These are phyloP conservation scores for Chlorophyllum brunneum DNA, from an alignment of 768 basidiomycete genomes.

Conservation along the genomic window DNA sequence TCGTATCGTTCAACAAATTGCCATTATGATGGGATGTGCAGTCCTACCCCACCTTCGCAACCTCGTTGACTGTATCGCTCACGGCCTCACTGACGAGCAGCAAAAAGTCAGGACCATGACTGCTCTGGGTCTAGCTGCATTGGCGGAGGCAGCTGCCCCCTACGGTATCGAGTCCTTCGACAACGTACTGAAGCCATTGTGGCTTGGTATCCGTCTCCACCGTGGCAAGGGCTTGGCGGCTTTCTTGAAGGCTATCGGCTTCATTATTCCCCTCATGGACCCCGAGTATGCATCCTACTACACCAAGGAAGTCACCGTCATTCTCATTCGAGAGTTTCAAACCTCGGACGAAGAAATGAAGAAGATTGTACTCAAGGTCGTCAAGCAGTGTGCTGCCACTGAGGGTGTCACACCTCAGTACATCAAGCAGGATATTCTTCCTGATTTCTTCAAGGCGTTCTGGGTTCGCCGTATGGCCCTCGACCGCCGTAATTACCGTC, in stretches of 20 bases:
- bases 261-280: slow-evolving; percentile 99
- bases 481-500: slow-evolving; percentile 92
- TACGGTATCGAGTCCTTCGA: slow-evolving; percentile 99
- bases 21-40: slow-evolving; percentile 99
- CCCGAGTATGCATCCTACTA: slow-evolving; percentile 99
- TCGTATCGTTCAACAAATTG: slow-evolving; percentile 98
- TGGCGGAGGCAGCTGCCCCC: slow-evolving; percentile 95
- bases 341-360: slow-evolving; percentile 99
- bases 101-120: slow-evolving; percentile 98
- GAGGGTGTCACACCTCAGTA: slow-evolving; percentile 96
- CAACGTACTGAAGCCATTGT: slow-evolving; percentile 90
- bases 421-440: slow-evolving; percentile 96
- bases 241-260: slow-evolving; percentile 96
- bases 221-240: slow-evolving; percentile 94
- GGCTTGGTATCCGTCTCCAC: slow-evolving; percentile 92
- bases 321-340: slow-evolving; percentile 97
- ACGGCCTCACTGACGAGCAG: slow-evolving; percentile 90
- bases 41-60: slow-evolving; percentile 96
- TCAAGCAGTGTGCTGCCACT: slow-evolving; percentile 97
- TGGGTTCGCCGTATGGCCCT: slow-evolving; percentile 99
- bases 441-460: slow-evolving; percentile 99
- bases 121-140: slow-evolving; percentile 83
- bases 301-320: slow-evolving; percentile 95
- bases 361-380: slow-evolving; percentile 98
- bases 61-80: slow-evolving; percentile 93